Conservation (phyloP, 129 eudicot species). For the Dittrichia graveolens region DNA sequence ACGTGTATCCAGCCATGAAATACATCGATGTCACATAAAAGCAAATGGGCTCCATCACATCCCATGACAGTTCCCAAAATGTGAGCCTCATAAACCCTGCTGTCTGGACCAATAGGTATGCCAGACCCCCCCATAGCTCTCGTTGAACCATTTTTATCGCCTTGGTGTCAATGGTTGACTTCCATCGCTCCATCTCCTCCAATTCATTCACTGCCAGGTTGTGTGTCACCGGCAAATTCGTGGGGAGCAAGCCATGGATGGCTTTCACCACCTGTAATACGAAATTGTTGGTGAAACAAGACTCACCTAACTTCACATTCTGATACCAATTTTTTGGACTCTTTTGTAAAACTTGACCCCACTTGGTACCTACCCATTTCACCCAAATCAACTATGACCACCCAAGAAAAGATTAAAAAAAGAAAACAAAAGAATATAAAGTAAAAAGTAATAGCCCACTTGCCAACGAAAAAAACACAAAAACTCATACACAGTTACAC, state of each 20-base stretch:
- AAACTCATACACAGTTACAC: constrained; percentile 17
- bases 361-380: neutral
- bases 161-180: constrained; percentile 55
- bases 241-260: constrained; percentile 59
- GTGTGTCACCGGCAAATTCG: constrained; percentile 9
- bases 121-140: constrained; percentile 88
- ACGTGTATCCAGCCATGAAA: constrained; percentile 88
- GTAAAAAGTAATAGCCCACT: neutral
- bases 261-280: constrained; percentile 89
- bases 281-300: constrained; percentile 46
- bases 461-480: constrained; percentile 25
- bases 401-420: neutral
- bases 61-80: constrained; percentile 99
- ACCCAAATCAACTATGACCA: constrained; percentile 22
- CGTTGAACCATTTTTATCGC: constrained; percentile 66
- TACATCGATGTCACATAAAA: constrained; percentile 83
- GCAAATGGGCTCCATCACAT: constrained; percentile 98
- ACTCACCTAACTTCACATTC: constrained; percentile 33
- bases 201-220: constrained; percentile 62
- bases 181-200: constrained; percentile 67
- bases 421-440: neutral
- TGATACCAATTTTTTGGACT: neutral
- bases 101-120: constrained; percentile 74
- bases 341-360: constrained; percentile 11
- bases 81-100: constrained; percentile 96